phyloP scores from a whole-genome alignment of 257 asterid species.

The Solanum corneliomulleri region DNA sequence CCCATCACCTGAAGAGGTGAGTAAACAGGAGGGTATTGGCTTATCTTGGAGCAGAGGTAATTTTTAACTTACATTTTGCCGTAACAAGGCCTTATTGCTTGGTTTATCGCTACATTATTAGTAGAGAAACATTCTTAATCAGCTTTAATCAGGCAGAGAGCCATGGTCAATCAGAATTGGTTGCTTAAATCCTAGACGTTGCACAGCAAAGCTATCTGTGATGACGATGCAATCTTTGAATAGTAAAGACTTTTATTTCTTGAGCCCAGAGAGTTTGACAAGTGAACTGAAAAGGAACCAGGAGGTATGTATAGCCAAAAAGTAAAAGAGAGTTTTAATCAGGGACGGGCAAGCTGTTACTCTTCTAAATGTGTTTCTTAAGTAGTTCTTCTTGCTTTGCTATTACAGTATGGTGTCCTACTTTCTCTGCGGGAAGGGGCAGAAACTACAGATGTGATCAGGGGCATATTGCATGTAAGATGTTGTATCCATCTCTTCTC shows the following conservation, averaged over 20 bases:
- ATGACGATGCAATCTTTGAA: constrained; percentile 41
- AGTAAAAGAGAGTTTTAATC: background rate
- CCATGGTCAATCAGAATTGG: constrained; percentile 71
- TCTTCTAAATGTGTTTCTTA: background rate
- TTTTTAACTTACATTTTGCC: background rate
- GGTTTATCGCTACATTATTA: background rate
- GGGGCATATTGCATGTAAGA: constrained; percentile 65
- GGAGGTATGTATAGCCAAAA: constrained; percentile 21
- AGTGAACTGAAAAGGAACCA: constrained; percentile 14
- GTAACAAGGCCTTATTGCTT: background rate
- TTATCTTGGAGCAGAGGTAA: constrained; percentile 52
- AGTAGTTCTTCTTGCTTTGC: background rate
- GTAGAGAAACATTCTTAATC: constrained; percentile 5
- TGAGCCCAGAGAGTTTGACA: constrained; percentile 51
- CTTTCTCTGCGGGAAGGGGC: constrained; percentile 73
- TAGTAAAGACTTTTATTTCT: constrained; percentile 47
- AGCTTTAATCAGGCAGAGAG: constrained; percentile 47
- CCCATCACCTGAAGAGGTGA: constrained; percentile 93
- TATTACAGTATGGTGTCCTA: constrained; percentile 46
- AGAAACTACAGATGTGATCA: constrained; percentile 40
- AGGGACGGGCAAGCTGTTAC: background rate
- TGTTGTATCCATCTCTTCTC: background rate
- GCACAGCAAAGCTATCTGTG: constrained; percentile 42
- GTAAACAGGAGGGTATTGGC: constrained; percentile 57
- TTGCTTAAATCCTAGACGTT: constrained; percentile 44